These are phyloP conservation scores for Papilionanthe hybrid DNA, from an alignment of 116 monocot species.

Conservation along the genomic window DNA sequence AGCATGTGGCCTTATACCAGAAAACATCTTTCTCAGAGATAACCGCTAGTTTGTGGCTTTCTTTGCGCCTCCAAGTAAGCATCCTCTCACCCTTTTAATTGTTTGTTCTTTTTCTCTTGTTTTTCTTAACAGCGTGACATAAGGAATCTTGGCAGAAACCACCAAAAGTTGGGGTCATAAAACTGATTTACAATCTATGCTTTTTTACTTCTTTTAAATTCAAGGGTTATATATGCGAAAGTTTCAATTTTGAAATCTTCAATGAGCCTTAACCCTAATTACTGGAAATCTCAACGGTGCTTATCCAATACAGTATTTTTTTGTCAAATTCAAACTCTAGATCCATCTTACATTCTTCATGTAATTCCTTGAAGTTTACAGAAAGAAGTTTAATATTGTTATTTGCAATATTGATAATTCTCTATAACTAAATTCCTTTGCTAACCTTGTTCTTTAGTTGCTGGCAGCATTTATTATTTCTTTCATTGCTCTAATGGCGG, in stretches of 20 bases:
- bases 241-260: background rate
- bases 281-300: background rate
- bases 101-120: background rate
- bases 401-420: background rate
- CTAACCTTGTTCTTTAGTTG: constrained; percentile 46
- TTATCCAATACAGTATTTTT: background rate
- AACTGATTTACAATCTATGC: background rate
- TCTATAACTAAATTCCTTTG: background rate
- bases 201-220: no score
- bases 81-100: constrained; percentile 1
- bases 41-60: constrained; percentile 90
- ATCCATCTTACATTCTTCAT: background rate
- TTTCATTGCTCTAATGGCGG: constrained; percentile 73
- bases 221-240: background rate
- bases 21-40: constrained; percentile 78
- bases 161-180: background rate
- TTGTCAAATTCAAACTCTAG: background rate
- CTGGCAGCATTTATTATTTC: constrained; percentile 82
- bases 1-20: constrained; percentile 69
- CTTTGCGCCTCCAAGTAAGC: constrained; percentile 87
- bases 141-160: background rate
- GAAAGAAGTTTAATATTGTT: background rate
- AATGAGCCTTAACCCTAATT: background rate
- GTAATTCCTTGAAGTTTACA: background rate
- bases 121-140: background rate